A percentile compares a stretch with the other conserved stretches of the same genome.
phyloP scores from a whole-genome alignment of 352 stramenopile species.

The Phytophthora ohioensis region DNA sequence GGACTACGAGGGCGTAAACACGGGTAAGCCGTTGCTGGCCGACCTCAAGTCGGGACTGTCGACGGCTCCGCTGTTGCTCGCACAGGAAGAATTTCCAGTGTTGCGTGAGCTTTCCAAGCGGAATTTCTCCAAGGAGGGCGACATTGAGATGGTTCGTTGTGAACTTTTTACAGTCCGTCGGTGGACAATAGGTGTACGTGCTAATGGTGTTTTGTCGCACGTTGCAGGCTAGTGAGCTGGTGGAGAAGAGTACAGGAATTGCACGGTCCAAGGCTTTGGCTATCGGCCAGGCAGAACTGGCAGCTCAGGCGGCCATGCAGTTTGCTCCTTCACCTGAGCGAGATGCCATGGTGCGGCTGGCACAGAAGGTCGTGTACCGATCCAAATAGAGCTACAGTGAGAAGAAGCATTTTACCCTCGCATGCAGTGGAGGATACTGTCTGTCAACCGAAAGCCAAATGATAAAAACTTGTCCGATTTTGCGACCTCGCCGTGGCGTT shows the following conservation, averaged over 20 bases:
- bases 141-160: slow-evolving; percentile 89
- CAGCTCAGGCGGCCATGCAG: slow-evolving; percentile 93
- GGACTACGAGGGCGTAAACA: slow-evolving; percentile 96
- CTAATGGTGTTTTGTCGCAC: slow-evolving; percentile 29
- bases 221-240: slow-evolving; percentile 80
- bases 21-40: slow-evolving; percentile 95
- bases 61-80: slow-evolving; percentile 97
- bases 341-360: slow-evolving; percentile 88
- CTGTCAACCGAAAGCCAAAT: slow-evolving; percentile 27
- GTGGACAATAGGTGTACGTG: slow-evolving; percentile 6
- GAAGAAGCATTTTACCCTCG: slow-evolving; percentile 9
- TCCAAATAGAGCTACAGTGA: slow-evolving; percentile 78
- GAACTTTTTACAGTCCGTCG: background rate
- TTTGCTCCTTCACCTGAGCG: slow-evolving; percentile 83
- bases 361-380: slow-evolving; percentile 88
- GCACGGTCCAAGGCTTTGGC: slow-evolving; percentile 94
- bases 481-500: background rate
- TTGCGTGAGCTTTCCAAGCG: slow-evolving; percentile 89
- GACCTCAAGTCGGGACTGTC: slow-evolving; percentile 96
- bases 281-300: slow-evolving; percentile 96
- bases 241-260: slow-evolving; percentile 93
- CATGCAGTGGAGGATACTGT: slow-evolving; percentile 15
- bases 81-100: slow-evolving; percentile 94
- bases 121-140: slow-evolving; percentile 93
- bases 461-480: slow-evolving; percentile 33